Conservation (phyloP, 208 protist species). For the Wallacemonas sp. region DNA sequence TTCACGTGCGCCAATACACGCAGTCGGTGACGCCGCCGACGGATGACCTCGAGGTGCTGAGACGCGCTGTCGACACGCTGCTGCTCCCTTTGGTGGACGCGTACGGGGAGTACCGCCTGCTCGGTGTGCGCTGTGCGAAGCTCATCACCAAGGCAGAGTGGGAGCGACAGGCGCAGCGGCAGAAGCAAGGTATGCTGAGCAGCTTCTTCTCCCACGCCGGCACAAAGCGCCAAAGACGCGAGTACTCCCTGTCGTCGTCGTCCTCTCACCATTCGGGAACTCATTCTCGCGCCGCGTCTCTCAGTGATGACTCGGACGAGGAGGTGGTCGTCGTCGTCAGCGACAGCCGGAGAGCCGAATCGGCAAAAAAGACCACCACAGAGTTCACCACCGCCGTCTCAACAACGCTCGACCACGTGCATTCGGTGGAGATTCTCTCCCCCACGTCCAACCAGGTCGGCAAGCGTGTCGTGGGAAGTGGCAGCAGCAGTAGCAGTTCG, state of each 20-base stretch:
- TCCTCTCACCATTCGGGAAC: not conserved
- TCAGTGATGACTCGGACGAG: not conserved
- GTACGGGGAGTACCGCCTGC: constrained; percentile 64
- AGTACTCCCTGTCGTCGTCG: not conserved
- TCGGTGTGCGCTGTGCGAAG: constrained; percentile 71
- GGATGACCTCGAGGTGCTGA: constrained; percentile 50
- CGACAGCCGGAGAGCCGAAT: not conserved
- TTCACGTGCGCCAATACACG: constrained; percentile 72
- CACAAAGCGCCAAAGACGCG: not conserved
- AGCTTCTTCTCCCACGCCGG: constrained; percentile 20
- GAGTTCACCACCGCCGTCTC: not conserved
- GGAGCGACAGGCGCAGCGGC: constrained; percentile 14
- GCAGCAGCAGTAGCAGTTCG: not conserved
- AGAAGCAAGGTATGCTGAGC: constrained; percentile 21
- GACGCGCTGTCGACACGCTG: constrained; percentile 55
- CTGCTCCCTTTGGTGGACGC: constrained; percentile 49
- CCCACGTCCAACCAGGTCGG: not conserved
- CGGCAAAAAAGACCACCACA: not conserved
- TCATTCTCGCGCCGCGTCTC: not conserved
- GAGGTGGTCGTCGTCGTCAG: not conserved
- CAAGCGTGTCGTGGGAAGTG: not conserved
- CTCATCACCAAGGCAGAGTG: constrained; percentile 35
- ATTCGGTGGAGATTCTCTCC: not conserved
- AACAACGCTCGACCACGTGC: not conserved
- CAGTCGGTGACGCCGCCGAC: constrained; percentile 44